Base-by-base conservation (phyloP, 257 asterid genomes). In the Jacaranda mimosifolia region DNA sequence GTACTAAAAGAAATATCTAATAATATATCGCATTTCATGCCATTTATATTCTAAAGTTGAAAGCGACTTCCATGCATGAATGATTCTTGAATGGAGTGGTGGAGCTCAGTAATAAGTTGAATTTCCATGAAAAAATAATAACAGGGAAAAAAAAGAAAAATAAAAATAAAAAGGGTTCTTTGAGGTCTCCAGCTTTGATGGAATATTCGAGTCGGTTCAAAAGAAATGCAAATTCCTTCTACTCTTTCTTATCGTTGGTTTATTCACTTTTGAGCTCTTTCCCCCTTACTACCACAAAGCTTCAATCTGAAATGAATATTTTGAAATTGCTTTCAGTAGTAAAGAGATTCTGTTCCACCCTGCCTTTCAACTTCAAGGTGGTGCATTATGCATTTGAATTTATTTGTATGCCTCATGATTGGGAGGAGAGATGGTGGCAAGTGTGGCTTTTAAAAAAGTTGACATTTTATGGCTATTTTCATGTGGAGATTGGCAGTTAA, bases 141-240 rank as follows among this genome's bases (percentile, higher is more conserved):
- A 26, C 32, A 26, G 32, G 32, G 2, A 36, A 8, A 17, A 40
- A 6, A 45, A 55, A 26, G 13, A 17, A 42, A 55, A 3, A 66
- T 42, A 45, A 35, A 55, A 35, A 55, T 0, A 9, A 14, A 46
- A 32, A 36, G 43, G 39, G 35, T 60, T 43, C 43, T 51, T 43
- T 65, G 62, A 80, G 69, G 70, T 52, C 70, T 72, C 74, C 77
- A 77, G 60, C 71, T 56, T 73, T 56, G 74, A 42, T 18, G 82
- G 83, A 79, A 83, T 80, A 83, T 56, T 38, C 17, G 10, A 57
- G 72, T 64, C 57, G 83, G 74, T 75, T 65, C 58, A 65, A 83
- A 79, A 76, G 82, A 3, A 66, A 68, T 10, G 64, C 26, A 43
- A 70, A 74, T 79, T 75, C 83, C 65, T 36, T 9, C 48, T 18